phyloP scores from a whole-genome alignment of 2,329 filamentous ascomycete genomes.

The Colletotrichum godetiae region DNA sequence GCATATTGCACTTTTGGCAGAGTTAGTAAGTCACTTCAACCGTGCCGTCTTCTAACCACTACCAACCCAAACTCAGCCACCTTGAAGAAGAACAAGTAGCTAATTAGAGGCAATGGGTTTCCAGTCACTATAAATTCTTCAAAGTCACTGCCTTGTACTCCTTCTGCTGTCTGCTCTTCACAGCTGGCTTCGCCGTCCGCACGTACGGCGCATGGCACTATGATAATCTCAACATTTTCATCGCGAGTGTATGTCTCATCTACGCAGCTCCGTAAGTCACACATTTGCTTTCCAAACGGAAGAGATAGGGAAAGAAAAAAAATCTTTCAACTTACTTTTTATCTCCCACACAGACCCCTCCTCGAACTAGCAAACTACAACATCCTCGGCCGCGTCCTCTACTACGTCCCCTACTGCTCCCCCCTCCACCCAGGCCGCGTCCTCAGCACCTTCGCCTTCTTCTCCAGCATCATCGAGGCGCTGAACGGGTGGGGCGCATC shows the following conservation, averaged over 20 bases:
- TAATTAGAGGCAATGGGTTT: background rate
- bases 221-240: conserved; percentile 45
- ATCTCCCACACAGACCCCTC: conserved; percentile 55
- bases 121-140: conserved; percentile 67
- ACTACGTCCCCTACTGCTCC: conserved; percentile 69
- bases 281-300: background rate
- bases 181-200: conserved; percentile 63
- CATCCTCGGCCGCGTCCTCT: conserved; percentile 68
- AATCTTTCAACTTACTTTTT: background rate
- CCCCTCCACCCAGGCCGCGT: conserved; percentile 60
- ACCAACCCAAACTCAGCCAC: no score
- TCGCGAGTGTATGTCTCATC: conserved; percentile 48
- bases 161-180: conserved; percentile 65
- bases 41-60: background rate
- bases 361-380: conserved; percentile 72
- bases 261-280: conserved; percentile 48
- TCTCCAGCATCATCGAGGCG: conserved; percentile 60
- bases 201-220: conserved; percentile 47
- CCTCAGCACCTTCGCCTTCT: conserved; percentile 56
- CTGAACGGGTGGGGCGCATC: conserved; percentile 61
- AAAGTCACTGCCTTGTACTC: conserved; percentile 65
- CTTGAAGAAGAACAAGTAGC: no score
- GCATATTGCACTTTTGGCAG: conserved; percentile 54
- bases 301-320: fast-evolving
- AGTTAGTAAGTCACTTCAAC: conserved; percentile 54